phyloP scores from a whole-genome alignment of 768 basidiomycete genomes.

The Podaxis pistillaris region DNA sequence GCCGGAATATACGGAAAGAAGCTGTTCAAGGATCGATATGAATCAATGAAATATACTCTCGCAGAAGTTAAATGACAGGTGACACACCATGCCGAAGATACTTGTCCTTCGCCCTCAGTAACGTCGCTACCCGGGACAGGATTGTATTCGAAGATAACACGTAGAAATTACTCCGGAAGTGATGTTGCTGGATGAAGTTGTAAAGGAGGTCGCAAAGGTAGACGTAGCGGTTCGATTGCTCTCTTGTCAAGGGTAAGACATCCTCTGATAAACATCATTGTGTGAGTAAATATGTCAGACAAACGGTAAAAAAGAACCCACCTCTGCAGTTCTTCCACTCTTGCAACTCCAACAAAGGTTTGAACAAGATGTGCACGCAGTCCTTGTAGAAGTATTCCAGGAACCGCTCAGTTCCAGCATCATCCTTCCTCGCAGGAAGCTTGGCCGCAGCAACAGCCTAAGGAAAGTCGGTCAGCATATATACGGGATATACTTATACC shows the following conservation, averaged over 20 bases:
- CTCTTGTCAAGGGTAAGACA: constrained; percentile 57
- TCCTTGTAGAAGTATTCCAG: constrained; percentile 92
- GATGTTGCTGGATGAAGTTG: constrained; percentile 85
- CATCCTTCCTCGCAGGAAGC: constrained; percentile 62
- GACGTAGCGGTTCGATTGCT: constrained; percentile 79
- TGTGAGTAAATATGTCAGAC: not conserved
- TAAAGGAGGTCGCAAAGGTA: constrained; percentile 91
- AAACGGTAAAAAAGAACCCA: constrained; percentile 17
- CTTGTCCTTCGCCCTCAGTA: constrained; percentile 85
- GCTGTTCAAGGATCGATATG: constrained; percentile 43
- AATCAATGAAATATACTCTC: not conserved
- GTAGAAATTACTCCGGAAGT: constrained; percentile 89
- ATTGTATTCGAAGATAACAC: constrained; percentile 75
- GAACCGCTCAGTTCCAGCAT: constrained; percentile 84
- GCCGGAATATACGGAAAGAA: constrained; percentile 88
- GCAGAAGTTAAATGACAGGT: not conserved
- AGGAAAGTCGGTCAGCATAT: constrained; percentile 18
- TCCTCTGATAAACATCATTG: constrained; percentile 37
- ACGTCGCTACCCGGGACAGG: constrained; percentile 66
- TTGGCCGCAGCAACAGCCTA: constrained; percentile 39
- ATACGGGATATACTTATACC: constrained; percentile 2
- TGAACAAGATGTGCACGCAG: constrained; percentile 74
- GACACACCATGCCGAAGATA: constrained; percentile 86
- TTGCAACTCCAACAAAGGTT: constrained; percentile 72
- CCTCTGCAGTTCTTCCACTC: constrained; percentile 50